phyloP scores from a whole-genome alignment of 805 yeast species.

The Metschnikowia lochheadii region DNA sequence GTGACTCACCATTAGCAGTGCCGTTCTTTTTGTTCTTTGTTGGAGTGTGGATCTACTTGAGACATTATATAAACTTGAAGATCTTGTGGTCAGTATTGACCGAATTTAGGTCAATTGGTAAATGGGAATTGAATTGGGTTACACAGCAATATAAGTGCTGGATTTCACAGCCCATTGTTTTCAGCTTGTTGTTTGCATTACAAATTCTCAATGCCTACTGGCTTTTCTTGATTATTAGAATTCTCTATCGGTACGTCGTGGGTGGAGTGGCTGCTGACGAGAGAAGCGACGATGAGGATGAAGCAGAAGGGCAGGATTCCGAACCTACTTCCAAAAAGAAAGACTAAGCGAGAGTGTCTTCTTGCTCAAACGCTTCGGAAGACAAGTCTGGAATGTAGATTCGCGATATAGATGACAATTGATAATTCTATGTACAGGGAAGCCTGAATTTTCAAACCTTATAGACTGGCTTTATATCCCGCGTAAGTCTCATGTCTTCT shows the following conservation, averaged over 20 bases:
- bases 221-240: conserved; percentile 77
- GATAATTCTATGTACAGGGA: conserved; percentile 2
- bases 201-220: conserved; percentile 87
- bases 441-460: not conserved
- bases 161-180: conserved; percentile 90
- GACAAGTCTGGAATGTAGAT: not conserved
- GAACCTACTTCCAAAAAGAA: conserved; percentile 13
- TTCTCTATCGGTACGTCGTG: conserved; percentile 60
- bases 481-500: conserved; percentile 42
- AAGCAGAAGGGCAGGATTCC: conserved; percentile 21
- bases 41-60: conserved; percentile 75
- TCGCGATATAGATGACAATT: not conserved
- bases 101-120: conserved; percentile 83
- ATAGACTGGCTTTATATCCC: conserved; percentile 12
- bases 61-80: conserved; percentile 79
- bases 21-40: conserved; percentile 70
- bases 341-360: conserved; percentile 2
- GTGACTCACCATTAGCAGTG: conserved; percentile 60
- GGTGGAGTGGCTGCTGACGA: conserved; percentile 70
- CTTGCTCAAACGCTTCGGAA: conserved; percentile 3
- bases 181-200: conserved; percentile 67
- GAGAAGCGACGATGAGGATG: conserved; percentile 82
- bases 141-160: conserved; percentile 95
- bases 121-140: conserved; percentile 73
- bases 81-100: conserved; percentile 83